Evolutionary conservation across 1,284 basidiomycete genomes (phyloP).

Genomic region (Ustilago loliicola): DNA sequence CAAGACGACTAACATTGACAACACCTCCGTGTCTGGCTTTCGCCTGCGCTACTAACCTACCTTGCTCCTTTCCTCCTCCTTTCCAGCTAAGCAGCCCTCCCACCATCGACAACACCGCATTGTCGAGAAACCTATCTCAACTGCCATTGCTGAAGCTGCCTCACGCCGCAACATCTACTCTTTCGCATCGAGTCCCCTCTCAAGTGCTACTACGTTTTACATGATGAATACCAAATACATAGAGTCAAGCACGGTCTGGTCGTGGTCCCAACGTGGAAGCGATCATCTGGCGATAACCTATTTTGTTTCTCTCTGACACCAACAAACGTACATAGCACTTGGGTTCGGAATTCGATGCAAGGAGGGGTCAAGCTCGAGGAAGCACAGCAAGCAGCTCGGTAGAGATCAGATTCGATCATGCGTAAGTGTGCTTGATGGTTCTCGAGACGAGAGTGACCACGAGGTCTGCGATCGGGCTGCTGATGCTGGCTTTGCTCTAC

Average conservation of each 20-base stretch:
- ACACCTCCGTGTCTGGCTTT: neutral
- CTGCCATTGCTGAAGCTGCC: neutral
- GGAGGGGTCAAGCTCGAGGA: neutral
- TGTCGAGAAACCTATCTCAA: neutral
- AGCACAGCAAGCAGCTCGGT: neutral
- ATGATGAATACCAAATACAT: slow-evolving; percentile 58
- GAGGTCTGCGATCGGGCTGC: neutral
- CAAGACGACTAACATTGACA: neutral
- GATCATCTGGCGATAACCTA: slow-evolving; percentile 52
- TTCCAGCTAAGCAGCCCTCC: neutral
- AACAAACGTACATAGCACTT: slow-evolving; percentile 2
- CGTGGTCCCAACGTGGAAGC: slow-evolving; percentile 58
- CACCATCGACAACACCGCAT: neutral
- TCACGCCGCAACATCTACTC: neutral
- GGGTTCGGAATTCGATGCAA: neutral
- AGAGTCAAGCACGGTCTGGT: slow-evolving; percentile 58
- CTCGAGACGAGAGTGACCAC: neutral
- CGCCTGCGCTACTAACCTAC: neutral
- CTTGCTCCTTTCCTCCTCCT: neutral
- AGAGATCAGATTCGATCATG: neutral
- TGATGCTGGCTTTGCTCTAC: neutral
- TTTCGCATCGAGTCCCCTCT: neutral
- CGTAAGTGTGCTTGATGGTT: neutral
- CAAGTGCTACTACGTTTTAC: slow-evolving; percentile 3
- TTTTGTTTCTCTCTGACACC: slow-evolving; percentile 42